A percentile compares a stretch with the other conserved stretches of the same genome.
Conservation (phyloP, 2,329 filamentous ascomycete species). For the Colletotrichum trifolii region DNA sequence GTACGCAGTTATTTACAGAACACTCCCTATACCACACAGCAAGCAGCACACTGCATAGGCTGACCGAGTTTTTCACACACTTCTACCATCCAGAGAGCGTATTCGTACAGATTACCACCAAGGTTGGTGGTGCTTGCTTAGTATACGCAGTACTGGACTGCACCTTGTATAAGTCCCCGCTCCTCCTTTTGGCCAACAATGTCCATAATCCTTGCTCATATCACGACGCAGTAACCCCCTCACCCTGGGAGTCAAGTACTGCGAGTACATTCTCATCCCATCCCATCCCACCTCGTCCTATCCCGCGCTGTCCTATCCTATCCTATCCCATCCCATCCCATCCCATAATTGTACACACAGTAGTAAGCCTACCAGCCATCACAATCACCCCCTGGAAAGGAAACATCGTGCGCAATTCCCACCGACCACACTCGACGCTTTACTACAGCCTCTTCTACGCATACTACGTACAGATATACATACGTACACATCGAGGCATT, state of each 20-base stretch:
- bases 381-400: too few species aligned
- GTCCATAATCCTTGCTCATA: constrained; percentile 22
- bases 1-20: too few species aligned
- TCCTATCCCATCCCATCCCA: not conserved
- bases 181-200: constrained; percentile 1
- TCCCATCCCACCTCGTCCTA: constrained; percentile 3
- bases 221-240: not conserved
- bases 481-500: too few species aligned
- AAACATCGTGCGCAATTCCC: too few species aligned
- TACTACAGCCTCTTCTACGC: too few species aligned
- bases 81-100: not conserved
- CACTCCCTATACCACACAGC: not conserved
- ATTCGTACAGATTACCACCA: too few species aligned
- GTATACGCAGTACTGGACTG: too few species aligned
- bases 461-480: too few species aligned
- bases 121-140: too few species aligned
- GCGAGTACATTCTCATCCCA: constrained; percentile 11
- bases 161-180: constrained; percentile 11
- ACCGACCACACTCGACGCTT: too few species aligned
- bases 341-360: not conserved
- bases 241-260: not conserved
- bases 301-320: not conserved
- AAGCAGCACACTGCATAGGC: constrained; percentile 14
- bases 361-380: too few species aligned
- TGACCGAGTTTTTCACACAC: not conserved